Evolutionary conservation across 768 basidiomycete genomes (phyloP).

Genomic region (Boletus rubescentipes): DNA sequence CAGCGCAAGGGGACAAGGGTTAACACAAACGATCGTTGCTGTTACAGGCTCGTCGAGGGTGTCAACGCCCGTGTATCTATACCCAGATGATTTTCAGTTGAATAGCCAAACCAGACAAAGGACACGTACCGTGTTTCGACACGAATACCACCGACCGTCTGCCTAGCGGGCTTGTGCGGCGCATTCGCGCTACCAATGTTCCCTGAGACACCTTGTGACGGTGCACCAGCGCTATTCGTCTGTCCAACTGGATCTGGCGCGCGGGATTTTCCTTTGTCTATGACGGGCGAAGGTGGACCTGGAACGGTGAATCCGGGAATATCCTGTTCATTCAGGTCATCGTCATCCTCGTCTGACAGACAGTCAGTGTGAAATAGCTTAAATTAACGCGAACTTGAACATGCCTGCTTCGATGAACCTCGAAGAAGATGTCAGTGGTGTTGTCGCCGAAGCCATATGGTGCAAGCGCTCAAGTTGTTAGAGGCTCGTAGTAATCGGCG

Average conservation of each 20-base stretch:
- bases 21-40: conserved; percentile 75
- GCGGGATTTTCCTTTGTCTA: conserved; percentile 71
- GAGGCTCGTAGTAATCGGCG: conserved; percentile 9
- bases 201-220: conserved; percentile 55
- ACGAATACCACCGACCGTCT: conserved; percentile 79
- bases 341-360: conserved; percentile 60
- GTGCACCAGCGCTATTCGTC: conserved; percentile 31
- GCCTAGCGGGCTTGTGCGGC: conserved; percentile 46
- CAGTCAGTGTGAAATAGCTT: conserved; percentile 4
- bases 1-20: neutral
- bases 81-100: neutral
- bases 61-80: conserved; percentile 72
- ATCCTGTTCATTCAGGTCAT: conserved; percentile 78
- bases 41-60: conserved; percentile 93
- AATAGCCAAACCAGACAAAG: neutral
- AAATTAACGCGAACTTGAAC: neutral
- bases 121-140: conserved; percentile 79
- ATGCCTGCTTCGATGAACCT: conserved; percentile 81
- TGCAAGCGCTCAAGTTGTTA: neutral
- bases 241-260: conserved; percentile 55
- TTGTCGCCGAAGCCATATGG: conserved; percentile 32
- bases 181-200: conserved; percentile 62
- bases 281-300: conserved; percentile 42
- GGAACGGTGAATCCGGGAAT: conserved; percentile 81
- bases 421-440: conserved; percentile 60